Base-by-base conservation (phyloP, 1,284 basidiomycete species). In the Melampsora americana region DNA sequence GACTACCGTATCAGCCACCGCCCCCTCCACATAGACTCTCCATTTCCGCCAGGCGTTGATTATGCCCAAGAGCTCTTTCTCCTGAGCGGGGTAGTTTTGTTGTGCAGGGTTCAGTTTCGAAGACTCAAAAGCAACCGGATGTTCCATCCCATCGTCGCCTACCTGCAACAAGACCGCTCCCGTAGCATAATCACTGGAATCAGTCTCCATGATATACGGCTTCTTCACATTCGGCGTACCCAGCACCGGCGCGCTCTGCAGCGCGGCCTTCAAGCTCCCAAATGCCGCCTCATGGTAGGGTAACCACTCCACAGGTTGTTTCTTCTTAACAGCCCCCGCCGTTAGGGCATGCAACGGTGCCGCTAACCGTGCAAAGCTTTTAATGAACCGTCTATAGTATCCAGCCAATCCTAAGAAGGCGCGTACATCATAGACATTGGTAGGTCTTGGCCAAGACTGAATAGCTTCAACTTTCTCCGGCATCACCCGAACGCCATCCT, bases 311-410 rank as follows among this genome's bases (percentile, higher is more conserved):
- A 53, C 30, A 1, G n/a, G 1, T 30, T 48, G 46, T 30, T 53
- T n/a, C 39, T 68, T 68, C 32, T n/a, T 68, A 16, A 53, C 46
- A 5, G 11, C 28, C 5, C 46, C 67, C 30, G 30, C 60, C 1
- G 79, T 78, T 1, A 83, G 76, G 5, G 67, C 28, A 5, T 77
- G 79, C 0, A 86, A 78, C 1, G 84, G 84, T 14, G 77, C 42
- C 6, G 80, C 79, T 26, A 84, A 83, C 18, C 80, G 75, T 5
- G 84, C 82, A 77, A 82, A 86, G 42, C 80, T 70, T n/a, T 80
- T 35, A 59, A 87, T 84, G 78, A 86, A 86, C 23, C 81, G 77
- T 1, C 83, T 78, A 75, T 83, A 86, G 79, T 84, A 86, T 77
- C 85, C 85, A 28, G 80, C 81, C 44, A 85, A 82, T 35, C 84